Evolutionary conservation across 108 stramenopile genomes (phyloP), one percentile per base, ranked within the genome.

Genomic region (Schizochytrium sp.): DNA sequence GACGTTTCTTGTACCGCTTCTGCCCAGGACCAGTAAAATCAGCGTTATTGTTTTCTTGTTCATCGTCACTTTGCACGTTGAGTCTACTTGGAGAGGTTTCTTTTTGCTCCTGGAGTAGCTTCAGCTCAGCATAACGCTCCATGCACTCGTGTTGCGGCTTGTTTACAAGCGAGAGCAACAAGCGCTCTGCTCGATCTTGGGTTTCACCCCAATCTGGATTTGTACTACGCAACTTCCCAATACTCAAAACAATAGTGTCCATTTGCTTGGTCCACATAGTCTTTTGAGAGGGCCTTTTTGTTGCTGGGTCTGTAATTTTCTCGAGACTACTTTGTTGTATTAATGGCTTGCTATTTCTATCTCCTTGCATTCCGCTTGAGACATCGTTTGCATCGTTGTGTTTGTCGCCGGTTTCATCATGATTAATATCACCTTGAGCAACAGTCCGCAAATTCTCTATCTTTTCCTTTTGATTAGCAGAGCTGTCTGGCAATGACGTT

Each of bases 221-320:
- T 1, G 59, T n/a, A n/a, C 28, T 7, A 8, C 64, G 64, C 8
- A 69, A 44, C 64, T 69, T 69, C 42, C 12, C 64, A 7, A 69
- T 44, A 44, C 64, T 15, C 12, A 38, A 44, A 38, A 44, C 64
- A 7, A 15, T 69, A 7, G 2, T 38, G 28, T 69, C 64, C 64
- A 69, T 69, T 69, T 69, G 64, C 2, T 38, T 0, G 12, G 64
- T 69, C 64, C 64, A 69, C 28, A n/a, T n/a, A n/a, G 59, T 60
- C 28, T 17, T n/a, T 60, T n/a, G 59, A 17, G 1, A n/a, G 17
- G 59, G 19, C 19, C 59, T 60, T n/a, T 60, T 17, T n/a, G 17
- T n/a, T 17, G 19, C 59, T 60, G 17, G 59, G 19, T n/a, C 1
- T 60, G 59, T n/a, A 60, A n/a, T 60, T 60, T 60, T 28, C 28